These are phyloP conservation scores for Fibroporia radiculosa DNA, from an alignment of 768 basidiomycete species.

Conservation along the genomic window DNA sequence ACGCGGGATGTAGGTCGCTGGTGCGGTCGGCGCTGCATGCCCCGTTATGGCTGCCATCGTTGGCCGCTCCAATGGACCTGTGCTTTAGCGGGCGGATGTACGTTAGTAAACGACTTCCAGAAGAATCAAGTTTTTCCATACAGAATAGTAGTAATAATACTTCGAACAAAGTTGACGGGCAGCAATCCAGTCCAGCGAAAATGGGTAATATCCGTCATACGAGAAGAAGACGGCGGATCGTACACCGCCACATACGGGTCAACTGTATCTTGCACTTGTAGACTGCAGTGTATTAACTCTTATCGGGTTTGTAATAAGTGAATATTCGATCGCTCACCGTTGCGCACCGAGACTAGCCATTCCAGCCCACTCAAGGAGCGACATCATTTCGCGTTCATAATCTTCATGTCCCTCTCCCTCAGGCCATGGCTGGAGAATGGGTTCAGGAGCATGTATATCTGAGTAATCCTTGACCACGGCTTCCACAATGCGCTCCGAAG, in stretches of 20 bases:
- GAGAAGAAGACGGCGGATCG: constrained; percentile 39
- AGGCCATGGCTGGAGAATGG: constrained; percentile 24
- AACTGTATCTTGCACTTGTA: constrained; percentile 53
- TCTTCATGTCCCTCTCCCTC: constrained; percentile 35
- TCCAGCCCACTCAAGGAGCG: constrained; percentile 67
- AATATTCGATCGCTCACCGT: constrained; percentile 33
- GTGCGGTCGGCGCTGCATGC: constrained; percentile 37
- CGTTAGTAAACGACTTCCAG: too few species aligned
- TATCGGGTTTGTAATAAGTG: background rate
- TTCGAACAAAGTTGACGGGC: constrained; percentile 42
- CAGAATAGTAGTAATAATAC: constrained; percentile 39
- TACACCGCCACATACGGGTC: constrained; percentile 68
- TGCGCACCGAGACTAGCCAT: constrained; percentile 62
- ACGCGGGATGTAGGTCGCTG: constrained; percentile 43
- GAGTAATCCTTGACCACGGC: too few species aligned
- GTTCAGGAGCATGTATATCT: constrained; percentile 38
- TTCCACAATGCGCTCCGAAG: too few species aligned
- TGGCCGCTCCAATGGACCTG: background rate
- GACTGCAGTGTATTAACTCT: constrained; percentile 26
- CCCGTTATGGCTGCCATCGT: constrained; percentile 36
- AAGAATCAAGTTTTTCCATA: constrained; percentile 27
- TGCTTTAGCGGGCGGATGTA: too few species aligned
- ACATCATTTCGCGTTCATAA: constrained; percentile 37
- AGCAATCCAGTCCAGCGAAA: constrained; percentile 59
- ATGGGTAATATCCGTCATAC: constrained; percentile 40